These are phyloP conservation scores for Teratosphaeria destructans DNA, from an alignment of 2,329 filamentous ascomycete species.

Conservation along the genomic window DNA sequence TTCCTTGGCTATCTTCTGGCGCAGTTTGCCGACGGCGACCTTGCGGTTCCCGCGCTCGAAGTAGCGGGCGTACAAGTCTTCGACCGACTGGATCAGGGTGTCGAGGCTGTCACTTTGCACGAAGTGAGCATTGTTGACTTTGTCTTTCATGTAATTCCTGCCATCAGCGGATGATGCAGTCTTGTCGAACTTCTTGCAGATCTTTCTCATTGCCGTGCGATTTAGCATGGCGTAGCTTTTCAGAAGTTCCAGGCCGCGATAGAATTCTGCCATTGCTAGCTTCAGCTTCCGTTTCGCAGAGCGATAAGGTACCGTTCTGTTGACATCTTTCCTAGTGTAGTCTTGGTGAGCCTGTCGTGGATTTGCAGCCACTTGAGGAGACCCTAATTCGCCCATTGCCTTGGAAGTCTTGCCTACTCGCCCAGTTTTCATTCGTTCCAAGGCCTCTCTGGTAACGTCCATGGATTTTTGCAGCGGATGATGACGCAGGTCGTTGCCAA, in stretches of 20 bases:
- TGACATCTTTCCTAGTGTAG: constrained; percentile 29
- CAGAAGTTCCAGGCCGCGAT: constrained; percentile 78
- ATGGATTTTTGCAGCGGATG: constrained; percentile 1
- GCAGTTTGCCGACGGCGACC: constrained; percentile 76
- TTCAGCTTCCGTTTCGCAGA: constrained; percentile 88
- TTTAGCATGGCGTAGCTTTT: constrained; percentile 89
- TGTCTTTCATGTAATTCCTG: constrained; percentile 68
- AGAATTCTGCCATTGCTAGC: constrained; percentile 82
- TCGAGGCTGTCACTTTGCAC: constrained; percentile 82
- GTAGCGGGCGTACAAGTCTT: constrained; percentile 88
- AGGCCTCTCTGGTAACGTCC: constrained; percentile 8
- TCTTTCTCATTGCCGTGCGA: constrained; percentile 86
- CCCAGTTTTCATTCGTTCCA: constrained; percentile 28
- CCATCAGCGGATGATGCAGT: constrained; percentile 53
- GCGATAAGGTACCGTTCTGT: constrained; percentile 61
- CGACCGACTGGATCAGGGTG: constrained; percentile 65
- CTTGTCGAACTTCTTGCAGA: constrained; percentile 99
- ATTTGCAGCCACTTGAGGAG: constrained; percentile 23
- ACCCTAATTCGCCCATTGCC: constrained; percentile 30
- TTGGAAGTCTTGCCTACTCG: constrained; percentile 47
- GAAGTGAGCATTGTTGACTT: constrained; percentile 83
- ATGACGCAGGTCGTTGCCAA: background rate
- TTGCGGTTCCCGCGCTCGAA: constrained; percentile 93
- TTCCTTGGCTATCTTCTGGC: constrained; percentile 54
- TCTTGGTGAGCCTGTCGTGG: constrained; percentile 25